Evolutionary conservation across 768 basidiomycete species (phyloP).

Genomic region (Suillus discolor): DNA sequence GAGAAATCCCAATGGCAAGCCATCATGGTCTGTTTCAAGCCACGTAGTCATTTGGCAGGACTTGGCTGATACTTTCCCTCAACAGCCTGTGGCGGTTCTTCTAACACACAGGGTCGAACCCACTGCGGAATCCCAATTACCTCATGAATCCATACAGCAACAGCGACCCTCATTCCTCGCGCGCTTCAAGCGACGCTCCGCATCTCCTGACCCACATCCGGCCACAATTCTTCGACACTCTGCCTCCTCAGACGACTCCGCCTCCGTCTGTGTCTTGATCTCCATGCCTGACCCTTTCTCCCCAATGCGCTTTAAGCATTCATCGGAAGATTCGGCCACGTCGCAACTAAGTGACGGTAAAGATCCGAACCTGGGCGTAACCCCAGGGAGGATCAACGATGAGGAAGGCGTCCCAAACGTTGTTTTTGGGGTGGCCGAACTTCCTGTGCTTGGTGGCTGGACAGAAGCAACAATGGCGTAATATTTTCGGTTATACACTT

Average conservation of each 20-base stretch:
- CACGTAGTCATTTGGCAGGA: background rate
- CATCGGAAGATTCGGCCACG: constrained; percentile 23
- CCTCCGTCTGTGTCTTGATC: constrained; percentile 59
- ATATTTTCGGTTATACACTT: background rate
- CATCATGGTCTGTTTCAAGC: constrained; percentile 44
- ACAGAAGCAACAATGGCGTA: background rate
- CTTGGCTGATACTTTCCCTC: constrained; percentile 9
- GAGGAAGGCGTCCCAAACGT: constrained; percentile 48
- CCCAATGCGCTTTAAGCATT: constrained; percentile 14
- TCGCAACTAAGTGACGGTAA: constrained; percentile 13
- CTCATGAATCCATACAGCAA: background rate
- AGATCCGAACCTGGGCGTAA: constrained; percentile 10
- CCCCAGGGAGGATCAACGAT: constrained; percentile 27
- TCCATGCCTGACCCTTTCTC: constrained; percentile 51
- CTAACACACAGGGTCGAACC: constrained; percentile 27
- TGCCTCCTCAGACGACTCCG: constrained; percentile 31
- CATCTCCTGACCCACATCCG: constrained; percentile 13
- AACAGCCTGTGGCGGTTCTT: constrained; percentile 29
- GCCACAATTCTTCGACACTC: constrained; percentile 3
- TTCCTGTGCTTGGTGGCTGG: constrained; percentile 22
- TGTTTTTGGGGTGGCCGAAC: constrained; percentile 46
- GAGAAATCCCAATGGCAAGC: constrained; percentile 42
- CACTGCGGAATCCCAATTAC: background rate
- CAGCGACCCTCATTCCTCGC: constrained; percentile 10
- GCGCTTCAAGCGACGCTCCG: constrained; percentile 2